Conservation (phyloP, 2,329 filamentous ascomycete genomes). For the Lachnellula arida region DNA sequence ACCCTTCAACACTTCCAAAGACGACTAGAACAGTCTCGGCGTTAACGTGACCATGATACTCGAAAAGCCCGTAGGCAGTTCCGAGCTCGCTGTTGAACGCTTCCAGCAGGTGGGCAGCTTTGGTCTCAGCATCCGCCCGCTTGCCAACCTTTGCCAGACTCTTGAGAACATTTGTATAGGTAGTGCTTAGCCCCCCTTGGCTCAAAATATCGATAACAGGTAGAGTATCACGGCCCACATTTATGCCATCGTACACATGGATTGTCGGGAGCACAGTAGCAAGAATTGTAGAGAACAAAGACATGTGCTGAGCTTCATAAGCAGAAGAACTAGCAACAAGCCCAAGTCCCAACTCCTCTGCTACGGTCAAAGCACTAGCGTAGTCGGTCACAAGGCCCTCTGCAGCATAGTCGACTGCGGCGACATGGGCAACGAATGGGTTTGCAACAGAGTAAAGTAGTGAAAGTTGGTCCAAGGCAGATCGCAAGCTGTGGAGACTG, state of each 20-base stretch:
- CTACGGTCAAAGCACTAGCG: slow-evolving; percentile 68
- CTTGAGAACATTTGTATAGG: slow-evolving; percentile 63
- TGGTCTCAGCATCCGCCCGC: slow-evolving; percentile 68
- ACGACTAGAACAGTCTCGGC: slow-evolving; percentile 83
- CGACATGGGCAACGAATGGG: slow-evolving; percentile 88
- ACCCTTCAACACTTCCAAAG: slow-evolving; percentile 88
- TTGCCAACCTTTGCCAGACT: slow-evolving; percentile 59
- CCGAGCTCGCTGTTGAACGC: slow-evolving; percentile 87
- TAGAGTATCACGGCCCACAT: slow-evolving; percentile 75
- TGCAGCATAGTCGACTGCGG: slow-evolving; percentile 78
- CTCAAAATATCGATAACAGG: slow-evolving; percentile 78
- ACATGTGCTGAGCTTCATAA: slow-evolving; percentile 94
- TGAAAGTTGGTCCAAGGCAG: slow-evolving; percentile 85
- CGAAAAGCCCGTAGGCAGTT: slow-evolving; percentile 87
- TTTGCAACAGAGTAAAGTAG: slow-evolving; percentile 88
- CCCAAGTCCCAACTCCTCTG: slow-evolving; percentile 85
- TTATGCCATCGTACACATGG: slow-evolving; percentile 84
- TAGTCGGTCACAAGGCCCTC: slow-evolving; percentile 81
- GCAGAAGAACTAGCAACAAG: slow-evolving; percentile 80
- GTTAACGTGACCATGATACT: slow-evolving; percentile 80
- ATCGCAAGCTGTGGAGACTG: slow-evolving; percentile 72
- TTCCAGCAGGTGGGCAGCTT: slow-evolving; percentile 64
- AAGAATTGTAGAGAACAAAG: slow-evolving; percentile 78
- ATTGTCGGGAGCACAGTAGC: slow-evolving; percentile 76
- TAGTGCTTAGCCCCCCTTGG: slow-evolving; percentile 61